phyloP scores from a whole-genome alignment of 2,329 filamentous ascomycete genomes.

The Aspergillus costaricaensis region DNA sequence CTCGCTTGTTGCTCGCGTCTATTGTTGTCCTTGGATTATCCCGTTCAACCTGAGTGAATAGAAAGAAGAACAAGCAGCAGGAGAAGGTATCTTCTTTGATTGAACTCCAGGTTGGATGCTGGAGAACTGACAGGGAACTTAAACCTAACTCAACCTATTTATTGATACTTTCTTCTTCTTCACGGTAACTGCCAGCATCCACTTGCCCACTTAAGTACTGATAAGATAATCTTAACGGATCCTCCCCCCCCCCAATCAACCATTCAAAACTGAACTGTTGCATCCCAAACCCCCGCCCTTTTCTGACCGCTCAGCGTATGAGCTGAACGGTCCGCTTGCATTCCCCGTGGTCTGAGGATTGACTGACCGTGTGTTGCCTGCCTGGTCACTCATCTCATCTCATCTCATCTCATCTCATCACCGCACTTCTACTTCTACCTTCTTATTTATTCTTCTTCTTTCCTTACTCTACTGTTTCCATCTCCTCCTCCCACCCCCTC shows the following conservation, averaged over 20 bases:
- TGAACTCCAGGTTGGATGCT: too few species aligned
- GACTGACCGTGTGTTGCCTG: not conserved
- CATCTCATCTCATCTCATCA: not conserved
- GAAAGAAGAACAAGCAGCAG: not conserved
- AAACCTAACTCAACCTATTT: too few species aligned
- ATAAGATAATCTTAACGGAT: constrained; percentile 1
- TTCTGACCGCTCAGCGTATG: not conserved
- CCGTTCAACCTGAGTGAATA: not conserved
- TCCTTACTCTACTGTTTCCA: constrained; percentile 10
- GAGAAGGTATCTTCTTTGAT: too few species aligned
- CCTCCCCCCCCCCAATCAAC: too few species aligned
- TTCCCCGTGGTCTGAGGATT: constrained; percentile 7
- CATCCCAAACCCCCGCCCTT: constrained; percentile 6
- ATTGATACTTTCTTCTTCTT: too few species aligned
- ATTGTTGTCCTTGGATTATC: not conserved
- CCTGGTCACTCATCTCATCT: not conserved
- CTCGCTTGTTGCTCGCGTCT: not conserved
- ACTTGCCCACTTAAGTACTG: not conserved
- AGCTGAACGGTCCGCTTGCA: constrained; percentile 7
- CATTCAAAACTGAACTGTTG: too few species aligned
- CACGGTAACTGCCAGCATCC: too few species aligned
- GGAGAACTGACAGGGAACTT: too few species aligned
- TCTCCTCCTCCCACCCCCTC: constrained; percentile 7
- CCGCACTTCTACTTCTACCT: not conserved
- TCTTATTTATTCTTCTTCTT: not conserved